These are phyloP conservation scores for Populus ilicifolia DNA, from an alignment of 345 rosid genomes.

Conservation along the genomic window DNA sequence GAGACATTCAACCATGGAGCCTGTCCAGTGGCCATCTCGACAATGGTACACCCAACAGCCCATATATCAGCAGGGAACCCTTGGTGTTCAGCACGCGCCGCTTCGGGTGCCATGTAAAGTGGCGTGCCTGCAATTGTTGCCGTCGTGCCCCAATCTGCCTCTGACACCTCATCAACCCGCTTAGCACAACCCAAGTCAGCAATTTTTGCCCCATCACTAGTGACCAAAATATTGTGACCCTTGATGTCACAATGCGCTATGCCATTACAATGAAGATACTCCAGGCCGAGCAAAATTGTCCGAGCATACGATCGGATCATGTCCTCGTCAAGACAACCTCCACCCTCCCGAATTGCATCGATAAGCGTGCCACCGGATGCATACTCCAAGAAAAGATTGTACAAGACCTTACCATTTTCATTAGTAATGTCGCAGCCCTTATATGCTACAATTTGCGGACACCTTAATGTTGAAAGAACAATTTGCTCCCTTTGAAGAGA, in stretches of 20 bases:
- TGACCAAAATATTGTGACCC: conserved; percentile 44
- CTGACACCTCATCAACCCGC: conserved; percentile 13
- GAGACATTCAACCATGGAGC: conserved; percentile 35
- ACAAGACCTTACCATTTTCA: conserved; percentile 45
- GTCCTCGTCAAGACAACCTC: conserved; percentile 45
- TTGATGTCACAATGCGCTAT: conserved; percentile 79
- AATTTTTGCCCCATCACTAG: conserved; percentile 37
- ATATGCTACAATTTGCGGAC: conserved; percentile 61
- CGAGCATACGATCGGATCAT: conserved; percentile 41
- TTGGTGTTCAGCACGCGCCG: conserved; percentile 54
- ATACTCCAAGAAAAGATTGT: conserved; percentile 66
- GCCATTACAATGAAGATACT: conserved; percentile 53
- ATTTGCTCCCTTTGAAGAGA: conserved; percentile 36
- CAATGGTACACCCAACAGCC: conserved; percentile 57
- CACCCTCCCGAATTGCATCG: conserved; percentile 33
- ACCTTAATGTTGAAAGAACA: conserved; percentile 35
- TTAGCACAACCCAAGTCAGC: conserved; percentile 66
- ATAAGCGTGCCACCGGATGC: conserved; percentile 57
- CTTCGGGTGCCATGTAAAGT: conserved; percentile 66
- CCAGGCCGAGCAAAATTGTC: conserved; percentile 44
- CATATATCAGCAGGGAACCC: conserved; percentile 53
- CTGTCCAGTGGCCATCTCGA: conserved; percentile 56
- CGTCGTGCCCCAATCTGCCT: not conserved
- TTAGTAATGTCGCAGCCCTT: conserved; percentile 50
- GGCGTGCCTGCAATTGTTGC: conserved; percentile 45